A percentile compares a stretch with the other conserved stretches of the same genome.
Conservation (phyloP, 2,329 filamentous ascomycete species). For the Talaromyces sp. region DNA sequence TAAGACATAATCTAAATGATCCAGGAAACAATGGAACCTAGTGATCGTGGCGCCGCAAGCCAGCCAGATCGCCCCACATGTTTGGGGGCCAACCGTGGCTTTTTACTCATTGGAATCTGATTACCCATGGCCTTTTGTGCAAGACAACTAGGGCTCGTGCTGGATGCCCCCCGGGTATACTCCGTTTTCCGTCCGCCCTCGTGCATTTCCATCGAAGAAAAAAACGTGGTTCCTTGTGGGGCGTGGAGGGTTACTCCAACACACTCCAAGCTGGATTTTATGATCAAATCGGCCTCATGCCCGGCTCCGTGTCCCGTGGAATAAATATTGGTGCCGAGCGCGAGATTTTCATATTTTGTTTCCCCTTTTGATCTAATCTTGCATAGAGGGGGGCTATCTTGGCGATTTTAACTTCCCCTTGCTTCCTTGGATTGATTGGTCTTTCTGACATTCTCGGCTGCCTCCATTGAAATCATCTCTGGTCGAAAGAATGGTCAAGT, state of each 20-base stretch:
- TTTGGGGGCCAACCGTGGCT: background rate
- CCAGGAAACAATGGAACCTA: background rate
- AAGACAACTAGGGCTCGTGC: no score
- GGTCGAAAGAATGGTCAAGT: constrained; percentile 10
- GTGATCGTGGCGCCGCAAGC: background rate
- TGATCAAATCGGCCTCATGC: no score
- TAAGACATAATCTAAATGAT: background rate
- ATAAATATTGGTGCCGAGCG: background rate
- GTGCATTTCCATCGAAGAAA: no score
- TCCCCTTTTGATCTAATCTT: background rate
- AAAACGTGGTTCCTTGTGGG: background rate
- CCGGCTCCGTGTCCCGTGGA: background rate
- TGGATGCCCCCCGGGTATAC: no score
- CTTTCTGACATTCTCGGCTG: background rate
- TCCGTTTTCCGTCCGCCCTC: no score
- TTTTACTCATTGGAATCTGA: background rate
- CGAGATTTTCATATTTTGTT: background rate
- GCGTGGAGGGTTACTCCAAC: background rate
- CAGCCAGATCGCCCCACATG: background rate
- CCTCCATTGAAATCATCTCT: background rate
- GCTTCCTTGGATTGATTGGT: background rate
- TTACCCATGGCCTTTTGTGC: background rate
- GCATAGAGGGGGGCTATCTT: background rate
- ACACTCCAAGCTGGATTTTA: no score
- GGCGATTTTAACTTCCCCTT: constrained; percentile 4